Base-by-base conservation (phyloP, 805 yeast genomes). In the Kuraishia hungarica region DNA sequence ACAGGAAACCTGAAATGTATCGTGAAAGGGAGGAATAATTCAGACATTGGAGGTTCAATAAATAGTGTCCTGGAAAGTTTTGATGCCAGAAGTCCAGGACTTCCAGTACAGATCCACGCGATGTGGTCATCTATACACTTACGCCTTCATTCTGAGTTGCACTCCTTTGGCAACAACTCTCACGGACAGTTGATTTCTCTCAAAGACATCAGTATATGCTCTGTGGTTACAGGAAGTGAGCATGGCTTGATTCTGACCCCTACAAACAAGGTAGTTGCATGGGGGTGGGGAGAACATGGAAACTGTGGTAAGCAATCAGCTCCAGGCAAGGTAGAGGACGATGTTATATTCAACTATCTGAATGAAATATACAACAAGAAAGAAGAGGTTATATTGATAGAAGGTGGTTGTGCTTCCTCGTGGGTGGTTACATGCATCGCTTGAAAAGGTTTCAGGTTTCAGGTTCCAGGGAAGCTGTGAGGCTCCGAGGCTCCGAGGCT, bases 281-380 rank as follows among this genome's bases (percentile, higher is more conserved):
- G 98, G 98, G 99, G 99, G 0, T 93, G 99, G 99, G 97, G 97
- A 15, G 98, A 94, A 64, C 99, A 93, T 68, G 99, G 99, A 0
- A 93, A 93, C 65, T 93, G 98, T 70, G 96, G 97, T 0, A 52
- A 55, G 1, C 64, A 67, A 51, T 53, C 51, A 20, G 52, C 60
- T 2, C 51, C 56, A 6, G 53, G 28, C 11, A 52, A 56, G 43
- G 70, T 53, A 17, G 43, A 35, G 3, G n/a, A 35, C 5, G 43
- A 35, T 51, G 78, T 71, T 51, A 72, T 75, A 2, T 75, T 68
- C 57, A 69, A 67, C 56, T 63, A 68, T 49, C 59, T 76, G 21
- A 77, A 77, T 54, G 55, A 53, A 8, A 43, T 77, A 2, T 72
- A 73, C 59, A 29, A 51, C 19, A 49, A 39, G 10, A 35, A 26